phyloP scores from a whole-genome alignment of 176 grass and related monocot species.

The Neostapfia colusana region DNA sequence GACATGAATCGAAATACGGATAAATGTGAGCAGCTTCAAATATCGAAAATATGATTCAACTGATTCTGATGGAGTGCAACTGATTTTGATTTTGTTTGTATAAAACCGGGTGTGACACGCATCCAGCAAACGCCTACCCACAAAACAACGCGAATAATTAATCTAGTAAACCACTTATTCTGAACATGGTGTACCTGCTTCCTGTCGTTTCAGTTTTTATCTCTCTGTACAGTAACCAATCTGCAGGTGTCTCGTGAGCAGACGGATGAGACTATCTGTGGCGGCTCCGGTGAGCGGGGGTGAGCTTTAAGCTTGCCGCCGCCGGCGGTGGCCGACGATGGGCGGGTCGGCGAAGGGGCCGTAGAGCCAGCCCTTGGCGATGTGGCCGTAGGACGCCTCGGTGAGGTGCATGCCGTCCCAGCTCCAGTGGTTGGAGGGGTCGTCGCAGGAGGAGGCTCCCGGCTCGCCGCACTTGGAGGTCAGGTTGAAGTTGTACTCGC shows the following conservation, averaged over 20 bases:
- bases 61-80: no score
- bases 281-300: no score
- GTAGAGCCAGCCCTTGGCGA: conserved; percentile 76
- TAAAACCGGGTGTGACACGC: no score
- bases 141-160: no score
- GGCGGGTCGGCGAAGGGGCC: conserved; percentile 70
- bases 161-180: not conserved
- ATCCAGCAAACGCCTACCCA: no score
- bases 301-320: not conserved
- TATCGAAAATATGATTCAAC: no score
- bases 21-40: no score
- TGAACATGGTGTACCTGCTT: not conserved
- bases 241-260: no score
- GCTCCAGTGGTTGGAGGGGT: conserved; percentile 67
- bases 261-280: no score
- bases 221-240: no score
- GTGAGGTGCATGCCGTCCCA: conserved; percentile 74
- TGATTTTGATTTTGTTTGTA: no score
- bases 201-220: not conserved
- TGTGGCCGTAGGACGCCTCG: conserved; percentile 62
- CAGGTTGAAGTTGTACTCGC: conserved; percentile 68
- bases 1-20: no score
- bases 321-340: conserved; percentile 32
- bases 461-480: conserved; percentile 60
- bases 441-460: conserved; percentile 35